Conservation (phyloP, 345 rosid genomes). For the Aquilaria sinensis region DNA sequence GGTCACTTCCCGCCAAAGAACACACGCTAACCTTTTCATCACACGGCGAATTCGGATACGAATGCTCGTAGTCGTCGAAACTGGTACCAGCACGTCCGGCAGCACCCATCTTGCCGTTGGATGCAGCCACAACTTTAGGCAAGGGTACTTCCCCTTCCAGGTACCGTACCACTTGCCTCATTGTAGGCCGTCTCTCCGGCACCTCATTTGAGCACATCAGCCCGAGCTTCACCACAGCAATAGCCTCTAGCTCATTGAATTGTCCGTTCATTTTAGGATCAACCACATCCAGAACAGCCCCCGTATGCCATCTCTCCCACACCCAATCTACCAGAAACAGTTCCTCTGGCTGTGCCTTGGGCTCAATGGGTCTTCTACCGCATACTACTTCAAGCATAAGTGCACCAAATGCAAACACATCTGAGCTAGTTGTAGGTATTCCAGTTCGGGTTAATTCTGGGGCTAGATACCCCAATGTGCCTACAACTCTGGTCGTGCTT, state of each 20-base stretch:
- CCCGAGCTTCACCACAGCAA: conserved; percentile 60
- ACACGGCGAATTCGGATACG: conserved; percentile 31
- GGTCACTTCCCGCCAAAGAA: conserved; percentile 28
- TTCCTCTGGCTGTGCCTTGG: conserved; percentile 79
- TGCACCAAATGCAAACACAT: conserved; percentile 93
- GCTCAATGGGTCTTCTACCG: conserved; percentile 83
- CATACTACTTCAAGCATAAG: conserved; percentile 71
- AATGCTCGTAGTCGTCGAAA: conserved; percentile 47
- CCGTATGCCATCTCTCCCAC: conserved; percentile 66
- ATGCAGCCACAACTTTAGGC: conserved; percentile 47
- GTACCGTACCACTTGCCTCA: conserved; percentile 74
- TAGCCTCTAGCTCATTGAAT: conserved; percentile 54
- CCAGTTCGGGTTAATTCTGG: conserved; percentile 90
- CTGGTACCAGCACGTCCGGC: conserved; percentile 9
- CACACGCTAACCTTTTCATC: conserved; percentile 29
- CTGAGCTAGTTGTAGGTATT: conserved; percentile 65
- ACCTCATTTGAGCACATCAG: conserved; percentile 67
- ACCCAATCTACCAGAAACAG: conserved; percentile 90
- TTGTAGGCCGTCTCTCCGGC: conserved; percentile 56
- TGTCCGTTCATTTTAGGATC: conserved; percentile 60
- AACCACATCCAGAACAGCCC: conserved; percentile 57
- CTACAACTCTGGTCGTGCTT: conserved; percentile 73
- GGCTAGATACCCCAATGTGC: conserved; percentile 93
- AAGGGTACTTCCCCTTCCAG: conserved; percentile 54
- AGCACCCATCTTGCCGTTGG: conserved; percentile 29